Percentiles rank a stretch among this genome's conserved stretches.
Evolutionary conservation across 805 yeast species (phyloP).

Genomic region (Metschnikowia kofuensis): DNA sequence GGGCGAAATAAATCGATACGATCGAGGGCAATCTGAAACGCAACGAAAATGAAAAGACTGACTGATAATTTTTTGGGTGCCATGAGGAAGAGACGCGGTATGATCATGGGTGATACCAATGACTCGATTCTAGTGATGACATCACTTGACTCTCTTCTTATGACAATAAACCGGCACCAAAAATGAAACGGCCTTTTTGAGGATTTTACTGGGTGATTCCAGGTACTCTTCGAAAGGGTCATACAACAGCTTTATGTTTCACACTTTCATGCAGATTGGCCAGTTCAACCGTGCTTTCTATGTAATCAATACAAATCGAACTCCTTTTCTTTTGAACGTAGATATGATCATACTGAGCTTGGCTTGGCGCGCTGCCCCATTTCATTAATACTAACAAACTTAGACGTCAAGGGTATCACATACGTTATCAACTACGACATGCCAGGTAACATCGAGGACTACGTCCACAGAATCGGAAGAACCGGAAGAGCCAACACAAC

Average conservation of each 20-base stretch:
- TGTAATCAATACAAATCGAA: conserved; percentile 23
- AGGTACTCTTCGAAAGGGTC: conserved; percentile 1
- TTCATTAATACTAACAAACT: conserved; percentile 27
- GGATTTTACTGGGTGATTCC: conserved; percentile 9
- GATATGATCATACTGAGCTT: conserved; percentile 11
- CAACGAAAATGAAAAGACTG: conserved; percentile 10
- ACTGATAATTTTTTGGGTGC: conserved; percentile 6
- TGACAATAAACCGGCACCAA: conserved; percentile 9
- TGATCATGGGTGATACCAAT: conserved; percentile 2
- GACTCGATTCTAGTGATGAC: background rate
- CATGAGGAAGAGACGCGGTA: conserved; percentile 9
- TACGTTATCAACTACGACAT: conserved; percentile 92
- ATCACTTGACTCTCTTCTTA: conserved; percentile 7
- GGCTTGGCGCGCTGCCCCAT: background rate
- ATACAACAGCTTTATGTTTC: conserved; percentile 7
- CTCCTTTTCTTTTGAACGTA: conserved; percentile 18
- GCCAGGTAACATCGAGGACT: conserved; percentile 98
- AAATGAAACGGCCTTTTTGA: background rate
- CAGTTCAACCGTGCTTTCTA: conserved; percentile 17
- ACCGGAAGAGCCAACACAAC: conserved; percentile 98
- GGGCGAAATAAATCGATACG: conserved; percentile 9
- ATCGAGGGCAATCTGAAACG: conserved; percentile 12
- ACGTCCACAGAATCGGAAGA: conserved; percentile 98
- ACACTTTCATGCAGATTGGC: conserved; percentile 13
- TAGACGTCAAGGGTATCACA: conserved; percentile 97